These are phyloP conservation scores for Alternaria atra DNA, from an alignment of 2,329 filamentous ascomycete genomes.

Conservation along the genomic window DNA sequence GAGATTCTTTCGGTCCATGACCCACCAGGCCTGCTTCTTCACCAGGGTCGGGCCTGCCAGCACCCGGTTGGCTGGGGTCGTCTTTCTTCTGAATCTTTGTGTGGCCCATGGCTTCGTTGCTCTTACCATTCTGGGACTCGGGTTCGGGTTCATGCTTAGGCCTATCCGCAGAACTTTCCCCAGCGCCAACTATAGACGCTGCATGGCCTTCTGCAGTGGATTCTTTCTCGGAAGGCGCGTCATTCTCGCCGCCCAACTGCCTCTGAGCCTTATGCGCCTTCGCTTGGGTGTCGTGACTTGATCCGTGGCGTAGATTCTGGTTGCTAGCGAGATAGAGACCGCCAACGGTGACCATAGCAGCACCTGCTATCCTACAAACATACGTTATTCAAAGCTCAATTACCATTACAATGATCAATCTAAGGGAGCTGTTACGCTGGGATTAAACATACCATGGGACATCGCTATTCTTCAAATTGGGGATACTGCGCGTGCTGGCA, in stretches of 20 bases:
- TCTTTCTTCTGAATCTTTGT: not conserved
- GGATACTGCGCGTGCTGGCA: slow-evolving; percentile 43
- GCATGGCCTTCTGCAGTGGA: no score
- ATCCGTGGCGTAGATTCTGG: not conserved
- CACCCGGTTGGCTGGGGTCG: slow-evolving; percentile 4
- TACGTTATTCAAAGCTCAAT: not conserved
- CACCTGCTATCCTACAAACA: slow-evolving; percentile 1
- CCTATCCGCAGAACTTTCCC: no score
- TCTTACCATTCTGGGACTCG: not conserved
- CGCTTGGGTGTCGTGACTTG: not conserved
- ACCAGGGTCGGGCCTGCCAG: not conserved
- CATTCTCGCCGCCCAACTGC: not conserved
- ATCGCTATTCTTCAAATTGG: slow-evolving; percentile 47
- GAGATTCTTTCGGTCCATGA: not conserved
- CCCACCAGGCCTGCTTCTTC: not conserved
- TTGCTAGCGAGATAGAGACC: slow-evolving; percentile 3
- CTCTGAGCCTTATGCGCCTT: not conserved
- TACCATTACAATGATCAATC: not conserved
- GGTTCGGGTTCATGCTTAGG: no score
- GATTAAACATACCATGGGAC: slow-evolving; percentile 49
- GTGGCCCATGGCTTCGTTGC: not conserved
- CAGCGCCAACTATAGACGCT: no score
- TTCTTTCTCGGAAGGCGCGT: not conserved
- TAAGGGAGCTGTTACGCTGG: not conserved
- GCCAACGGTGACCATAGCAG: not conserved